Evolutionary conservation across 2,329 filamentous ascomycete genomes (phyloP), one percentile per base, ranked within the genome.

Genomic region (Hypoxylon sp.): DNA sequence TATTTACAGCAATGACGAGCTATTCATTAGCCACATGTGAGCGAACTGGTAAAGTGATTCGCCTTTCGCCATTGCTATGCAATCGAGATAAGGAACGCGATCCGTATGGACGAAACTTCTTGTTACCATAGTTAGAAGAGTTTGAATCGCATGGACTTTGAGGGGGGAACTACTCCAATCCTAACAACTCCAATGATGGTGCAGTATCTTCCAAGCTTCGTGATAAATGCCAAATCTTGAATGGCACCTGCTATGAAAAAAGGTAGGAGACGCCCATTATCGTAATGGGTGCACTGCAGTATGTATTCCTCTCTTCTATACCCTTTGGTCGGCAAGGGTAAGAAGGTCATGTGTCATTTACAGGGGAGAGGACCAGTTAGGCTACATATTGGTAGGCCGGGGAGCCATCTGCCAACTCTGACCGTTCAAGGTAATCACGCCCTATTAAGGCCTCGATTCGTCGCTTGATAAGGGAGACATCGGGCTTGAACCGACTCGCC

Each of bases 371-470:
- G 4, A 14, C 32, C 6, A 12, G 36, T 62, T 80, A 94, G 24
- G 91, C 91, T 36, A 93, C 78, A 72, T 94, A 94, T 66, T 85
- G 83, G 76, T 94, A 94, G 9, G 85, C 84, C 32, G 91, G 86
- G 4, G 86, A 78, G 28, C 84, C 84, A n/a, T 93, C 91, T 12
- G 91, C 84, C 3, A 84, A 83, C 12, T 93, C 91, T n/a, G 91
- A 84, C 11, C 92, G 86, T 79, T 93, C 91, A 18, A 95, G 81
- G 70, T 94, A 95, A 74, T 95, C 92, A 65, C 91, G 84, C 64
- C 88, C 86, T 52, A 95, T 92, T 51, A 95, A 80, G 67, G 89
- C 89, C 76, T 94, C 92, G 63, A 95, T 90, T n/a, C 89, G 88
- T 76, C 88, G 90, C 83, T 95, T 95, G 80, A 95, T 90, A 80